Base-by-base conservation (phyloP, 1,139 yeast genomes). In the Williopsis jadinii region DNA sequence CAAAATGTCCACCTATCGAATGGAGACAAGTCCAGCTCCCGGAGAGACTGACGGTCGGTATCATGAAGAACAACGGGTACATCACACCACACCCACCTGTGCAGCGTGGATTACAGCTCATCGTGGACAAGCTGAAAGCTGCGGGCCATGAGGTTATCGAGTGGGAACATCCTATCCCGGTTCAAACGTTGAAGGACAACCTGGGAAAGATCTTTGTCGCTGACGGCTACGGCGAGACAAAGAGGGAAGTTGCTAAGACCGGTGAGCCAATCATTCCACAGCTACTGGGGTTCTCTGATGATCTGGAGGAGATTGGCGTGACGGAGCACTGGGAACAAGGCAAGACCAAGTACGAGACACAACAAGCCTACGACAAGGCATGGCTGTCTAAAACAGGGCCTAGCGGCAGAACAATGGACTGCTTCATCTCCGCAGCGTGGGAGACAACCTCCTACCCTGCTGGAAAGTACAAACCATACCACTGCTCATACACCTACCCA, bases 21-120 rank as follows among this genome's bases (percentile, higher is more conserved):
- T 79, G 85, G 85, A 72, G 74, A 58, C 61, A 68, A 58, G 64
- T 51, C 65, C 70, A 46, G 8, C 27, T 43, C 2, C 54, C 53
- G 6, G 48, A 59, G 35, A 61, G 72, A 38, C 45, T 68, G 27
- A 63, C 64, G 2, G 61, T 71, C 45, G 75, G 75, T n/a, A 38
- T 52, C n/a, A 29, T 46, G 28, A 42, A 38, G 13, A 26, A 44
- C 32, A 49, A 50, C 31, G 70, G 58, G 57, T 50, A 44, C 62
- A 66, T 50, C 66, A 71, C 51, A 67, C 77, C 78, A 15, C 68
- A 66, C 43, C 87, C 85, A 27, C 85, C 85, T 40, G 69, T 77
- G 36, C 45, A 58, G 15, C 62, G 77, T 43, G 79, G 75, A 29
- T 53, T 74, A 48, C 55, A 65, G 37, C 52, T 58, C 36, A 63